phyloP scores from a whole-genome alignment of 495 filamentous ascomycete species.

The Daldinia grandis region DNA sequence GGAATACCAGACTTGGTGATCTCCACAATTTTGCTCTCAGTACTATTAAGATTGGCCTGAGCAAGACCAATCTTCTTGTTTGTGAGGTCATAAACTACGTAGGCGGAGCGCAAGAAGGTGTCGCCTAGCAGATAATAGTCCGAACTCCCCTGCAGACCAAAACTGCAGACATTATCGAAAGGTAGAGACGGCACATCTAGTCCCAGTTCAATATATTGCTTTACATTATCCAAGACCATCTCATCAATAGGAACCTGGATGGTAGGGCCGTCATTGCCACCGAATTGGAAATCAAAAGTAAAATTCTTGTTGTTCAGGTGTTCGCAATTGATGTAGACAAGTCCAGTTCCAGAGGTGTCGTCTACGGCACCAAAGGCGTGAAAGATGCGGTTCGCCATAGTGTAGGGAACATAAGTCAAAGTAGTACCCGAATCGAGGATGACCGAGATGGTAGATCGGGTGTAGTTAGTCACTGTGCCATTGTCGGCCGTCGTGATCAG shows the following conservation, averaged over 20 bases:
- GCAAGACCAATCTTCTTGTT: slow-evolving; percentile 88
- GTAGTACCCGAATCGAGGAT: slow-evolving; percentile 90
- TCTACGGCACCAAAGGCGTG: slow-evolving; percentile 62
- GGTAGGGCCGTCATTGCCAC: slow-evolving; percentile 54
- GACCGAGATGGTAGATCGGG: slow-evolving; percentile 56
- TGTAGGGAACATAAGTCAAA: slow-evolving; percentile 77
- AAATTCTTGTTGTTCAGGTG: slow-evolving; percentile 66
- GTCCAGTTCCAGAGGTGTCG: slow-evolving; percentile 54
- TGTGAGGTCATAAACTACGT: slow-evolving; percentile 89
- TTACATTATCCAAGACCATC: slow-evolving; percentile 69
- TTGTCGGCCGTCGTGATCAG: slow-evolving; percentile 46
- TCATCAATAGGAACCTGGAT: slow-evolving; percentile 78
- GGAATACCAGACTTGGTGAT: slow-evolving; percentile 55
- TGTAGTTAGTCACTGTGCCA: slow-evolving; percentile 42
- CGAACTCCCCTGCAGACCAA: slow-evolving; percentile 50
- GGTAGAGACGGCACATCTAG: slow-evolving; percentile 39
- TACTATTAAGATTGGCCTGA: slow-evolving; percentile 83
- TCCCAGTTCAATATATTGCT: slow-evolving; percentile 37
- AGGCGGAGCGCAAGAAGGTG: slow-evolving; percentile 90
- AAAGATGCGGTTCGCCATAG: slow-evolving; percentile 66
- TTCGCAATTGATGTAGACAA: slow-evolving; percentile 57
- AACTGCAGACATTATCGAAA: slow-evolving; percentile 50
- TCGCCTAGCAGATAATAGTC: slow-evolving; percentile 68
- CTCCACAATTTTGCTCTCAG: slow-evolving; percentile 57
- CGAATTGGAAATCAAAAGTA: slow-evolving; percentile 70